These are phyloP conservation scores for Orychophragmus violaceus DNA, from an alignment of 345 rosid species.

Conservation along the genomic window DNA sequence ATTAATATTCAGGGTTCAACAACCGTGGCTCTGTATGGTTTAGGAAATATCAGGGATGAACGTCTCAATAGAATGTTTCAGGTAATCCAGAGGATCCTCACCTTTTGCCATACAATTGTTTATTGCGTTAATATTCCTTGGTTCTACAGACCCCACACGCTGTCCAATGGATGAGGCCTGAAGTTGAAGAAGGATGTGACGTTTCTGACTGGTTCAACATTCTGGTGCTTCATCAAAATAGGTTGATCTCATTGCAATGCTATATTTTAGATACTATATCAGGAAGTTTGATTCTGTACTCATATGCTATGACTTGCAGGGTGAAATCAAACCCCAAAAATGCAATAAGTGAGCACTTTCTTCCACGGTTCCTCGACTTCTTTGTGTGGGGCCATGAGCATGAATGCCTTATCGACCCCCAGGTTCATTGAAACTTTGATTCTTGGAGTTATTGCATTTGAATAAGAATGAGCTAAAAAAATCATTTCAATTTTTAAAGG, in stretches of 20 bases:
- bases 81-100: conserved; percentile 36
- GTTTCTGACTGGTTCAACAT: conserved; percentile 97
- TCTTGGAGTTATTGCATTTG: background rate
- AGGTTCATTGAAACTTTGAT: conserved; percentile 39
- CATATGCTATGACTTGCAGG: conserved; percentile 37
- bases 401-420: conserved; percentile 93
- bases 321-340: conserved; percentile 95
- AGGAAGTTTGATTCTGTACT: conserved; percentile 1
- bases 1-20: conserved; percentile 69
- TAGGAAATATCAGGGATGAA: conserved; percentile 97
- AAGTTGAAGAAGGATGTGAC: conserved; percentile 76
- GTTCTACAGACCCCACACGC: conserved; percentile 85
- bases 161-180: conserved; percentile 99
- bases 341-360: conserved; percentile 95
- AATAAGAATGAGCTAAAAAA: conserved; percentile 10
- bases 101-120: conserved; percentile 8
- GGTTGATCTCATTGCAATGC: conserved; percentile 37
- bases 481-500: conserved; percentile 52
- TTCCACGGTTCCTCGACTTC: conserved; percentile 92
- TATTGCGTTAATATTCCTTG: conserved; percentile 16
- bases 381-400: conserved; percentile 99
- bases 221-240: conserved; percentile 97
- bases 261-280: background rate
- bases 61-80: conserved; percentile 98
- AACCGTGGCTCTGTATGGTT: conserved; percentile 92